Conservation (phyloP, 2,329 filamentous ascomycete genomes). For the Hawksworthiomyces lignivorus region DNA sequence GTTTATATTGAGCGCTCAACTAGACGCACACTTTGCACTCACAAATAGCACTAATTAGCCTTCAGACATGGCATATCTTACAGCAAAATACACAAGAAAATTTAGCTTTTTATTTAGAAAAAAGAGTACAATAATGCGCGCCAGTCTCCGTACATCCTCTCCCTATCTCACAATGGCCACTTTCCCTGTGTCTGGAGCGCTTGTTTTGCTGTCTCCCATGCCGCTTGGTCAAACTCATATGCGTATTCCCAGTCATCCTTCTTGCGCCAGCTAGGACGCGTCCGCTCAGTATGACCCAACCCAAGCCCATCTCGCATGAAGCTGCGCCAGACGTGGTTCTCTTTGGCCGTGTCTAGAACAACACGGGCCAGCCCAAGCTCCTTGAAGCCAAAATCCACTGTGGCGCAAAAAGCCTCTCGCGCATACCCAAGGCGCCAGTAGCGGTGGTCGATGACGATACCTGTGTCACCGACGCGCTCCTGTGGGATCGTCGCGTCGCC, state of each 20-base stretch:
- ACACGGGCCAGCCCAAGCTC: background rate
- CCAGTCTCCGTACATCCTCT: no score
- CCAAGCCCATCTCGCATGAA: background rate
- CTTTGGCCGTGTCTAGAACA: conserved; percentile 1
- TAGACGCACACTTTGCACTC: no score
- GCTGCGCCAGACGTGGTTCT: background rate
- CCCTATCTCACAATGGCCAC: conserved; percentile 3
- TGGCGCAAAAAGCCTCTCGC: background rate
- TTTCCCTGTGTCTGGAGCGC: background rate
- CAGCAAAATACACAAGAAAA: no score
- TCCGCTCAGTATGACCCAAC: background rate
- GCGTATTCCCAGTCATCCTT: background rate
- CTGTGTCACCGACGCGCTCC: background rate
- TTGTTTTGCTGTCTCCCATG: background rate
- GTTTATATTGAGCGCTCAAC: no score
- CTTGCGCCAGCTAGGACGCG: conserved; percentile 1
- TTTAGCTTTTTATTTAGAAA: no score
- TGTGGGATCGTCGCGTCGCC: no score
- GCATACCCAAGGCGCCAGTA: conserved; percentile 2
- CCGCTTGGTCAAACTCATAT: background rate
- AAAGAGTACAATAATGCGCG: no score
- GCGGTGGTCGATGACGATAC: conserved; percentile 5
- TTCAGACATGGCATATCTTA: no score
- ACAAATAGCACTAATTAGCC: no score
- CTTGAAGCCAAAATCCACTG: background rate